phyloP scores from a whole-genome alignment of 371 early-diverging fungal genomes.

The Mucor circinelloides region DNA sequence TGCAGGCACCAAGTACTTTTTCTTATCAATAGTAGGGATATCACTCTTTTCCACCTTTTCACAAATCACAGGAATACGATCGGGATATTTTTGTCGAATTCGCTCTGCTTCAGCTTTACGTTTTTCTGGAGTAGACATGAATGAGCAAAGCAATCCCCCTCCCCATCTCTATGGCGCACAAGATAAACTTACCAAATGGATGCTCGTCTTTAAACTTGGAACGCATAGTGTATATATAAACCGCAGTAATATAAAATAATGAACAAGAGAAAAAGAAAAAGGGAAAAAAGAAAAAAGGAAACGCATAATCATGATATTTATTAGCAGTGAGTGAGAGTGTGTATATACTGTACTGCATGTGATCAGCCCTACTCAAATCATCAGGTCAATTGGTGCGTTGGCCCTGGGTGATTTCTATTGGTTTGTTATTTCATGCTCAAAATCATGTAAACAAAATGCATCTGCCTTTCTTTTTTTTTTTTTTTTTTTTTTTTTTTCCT shows the following conservation, averaged over 20 bases:
- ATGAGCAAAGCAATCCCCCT: background rate
- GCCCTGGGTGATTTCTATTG: constrained; percentile 2
- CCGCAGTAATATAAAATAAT: constrained; percentile 14
- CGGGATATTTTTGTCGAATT: constrained; percentile 96
- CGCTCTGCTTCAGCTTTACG: constrained; percentile 96
- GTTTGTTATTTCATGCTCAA: constrained; percentile 1
- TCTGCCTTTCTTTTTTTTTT: background rate
- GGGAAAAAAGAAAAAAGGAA: constrained; percentile 4
- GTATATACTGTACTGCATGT: constrained; percentile 6
- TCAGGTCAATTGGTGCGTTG: constrained; percentile 6
- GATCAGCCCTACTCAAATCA: constrained; percentile 3
- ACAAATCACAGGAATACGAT: constrained; percentile 95
- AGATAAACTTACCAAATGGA: constrained; percentile 76
- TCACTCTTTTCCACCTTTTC: constrained; percentile 97
- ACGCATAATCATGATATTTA: constrained; percentile 15
- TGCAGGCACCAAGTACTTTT: constrained; percentile 96
- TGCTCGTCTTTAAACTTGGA: constrained; percentile 97
- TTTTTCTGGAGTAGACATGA: constrained; percentile 65
- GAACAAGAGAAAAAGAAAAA: background rate
- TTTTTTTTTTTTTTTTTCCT: background rate
- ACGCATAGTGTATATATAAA: constrained; percentile 56
- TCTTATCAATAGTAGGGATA: constrained; percentile 96
- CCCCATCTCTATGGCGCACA: background rate
- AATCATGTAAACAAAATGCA: background rate
- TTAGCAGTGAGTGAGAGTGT: background rate